These are phyloP conservation scores for Batkoa obscura DNA, from an alignment of 371 early-diverging fungal genomes.

Conservation along the genomic window DNA sequence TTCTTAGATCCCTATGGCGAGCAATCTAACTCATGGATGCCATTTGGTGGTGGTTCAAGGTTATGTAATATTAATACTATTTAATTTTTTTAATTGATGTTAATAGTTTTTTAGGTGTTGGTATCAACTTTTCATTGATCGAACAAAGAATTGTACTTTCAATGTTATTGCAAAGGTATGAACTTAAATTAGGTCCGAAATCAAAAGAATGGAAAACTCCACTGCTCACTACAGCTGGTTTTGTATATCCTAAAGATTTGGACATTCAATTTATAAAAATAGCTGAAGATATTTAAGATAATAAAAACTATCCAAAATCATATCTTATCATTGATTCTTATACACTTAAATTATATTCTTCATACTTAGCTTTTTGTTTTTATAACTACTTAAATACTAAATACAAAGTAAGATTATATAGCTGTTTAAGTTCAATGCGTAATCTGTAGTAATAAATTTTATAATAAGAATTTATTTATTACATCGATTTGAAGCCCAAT, in stretches of 20 bases:
- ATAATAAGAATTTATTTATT: too few species aligned
- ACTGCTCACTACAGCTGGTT: not conserved
- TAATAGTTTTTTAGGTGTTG: constrained; percentile 11
- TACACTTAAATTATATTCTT: too few species aligned
- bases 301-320: too few species aligned
- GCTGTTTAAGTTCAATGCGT: too few species aligned
- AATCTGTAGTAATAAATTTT: too few species aligned
- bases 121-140: constrained; percentile 29
- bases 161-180: constrained; percentile 18
- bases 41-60: constrained; percentile 13
- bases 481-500: too few species aligned
- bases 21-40: constrained; percentile 34
- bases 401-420: too few species aligned
- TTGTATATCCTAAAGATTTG: not conserved
- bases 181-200: not conserved
- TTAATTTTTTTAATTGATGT: not conserved
- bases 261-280: not conserved
- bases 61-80: constrained; percentile 3
- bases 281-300: too few species aligned
- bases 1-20: not conserved
- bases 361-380: too few species aligned
- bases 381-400: too few species aligned
- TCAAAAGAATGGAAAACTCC: not conserved
- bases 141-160: constrained; percentile 26
- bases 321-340: too few species aligned